Conservation (phyloP, 345 rosid species). For the Eutrema japonicum region DNA sequence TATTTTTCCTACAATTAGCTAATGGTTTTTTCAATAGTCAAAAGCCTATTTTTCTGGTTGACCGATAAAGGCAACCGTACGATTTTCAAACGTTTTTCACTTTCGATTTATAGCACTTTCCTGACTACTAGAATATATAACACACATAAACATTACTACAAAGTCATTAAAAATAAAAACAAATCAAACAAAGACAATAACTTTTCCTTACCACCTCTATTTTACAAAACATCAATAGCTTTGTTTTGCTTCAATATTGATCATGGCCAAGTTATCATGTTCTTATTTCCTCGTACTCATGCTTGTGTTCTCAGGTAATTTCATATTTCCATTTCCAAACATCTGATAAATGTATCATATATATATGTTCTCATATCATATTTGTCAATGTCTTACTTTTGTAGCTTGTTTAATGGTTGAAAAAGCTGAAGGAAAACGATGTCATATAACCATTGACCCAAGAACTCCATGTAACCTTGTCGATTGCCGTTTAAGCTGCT, state of each 20-base stretch:
- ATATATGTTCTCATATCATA: neutral
- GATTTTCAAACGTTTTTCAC: no score
- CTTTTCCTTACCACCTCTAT: neutral
- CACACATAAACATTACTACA: neutral
- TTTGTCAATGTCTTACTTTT: neutral
- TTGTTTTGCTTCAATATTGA: constrained; percentile 10
- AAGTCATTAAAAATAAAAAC: neutral
- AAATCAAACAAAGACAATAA: neutral
- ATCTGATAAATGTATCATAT: neutral
- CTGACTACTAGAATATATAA: neutral
- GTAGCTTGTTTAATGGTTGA: constrained; percentile 18
- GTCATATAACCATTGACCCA: constrained; percentile 1
- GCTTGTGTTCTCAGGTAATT: constrained; percentile 31
- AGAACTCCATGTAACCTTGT: neutral
- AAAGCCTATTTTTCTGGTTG: neutral
- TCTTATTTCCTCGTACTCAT: constrained; percentile 23
- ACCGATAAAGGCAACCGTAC: no score
- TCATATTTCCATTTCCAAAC: neutral
- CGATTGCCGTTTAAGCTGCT: constrained; percentile 26
- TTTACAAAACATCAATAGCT: neutral
- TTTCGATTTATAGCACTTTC: no score
- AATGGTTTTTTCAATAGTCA: neutral
- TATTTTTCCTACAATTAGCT: neutral
- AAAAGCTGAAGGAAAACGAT: constrained; percentile 18
- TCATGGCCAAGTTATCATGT: constrained; percentile 31